Conservation (phyloP, 2,329 filamentous ascomycete genomes). For the Clathrospora elynae region DNA sequence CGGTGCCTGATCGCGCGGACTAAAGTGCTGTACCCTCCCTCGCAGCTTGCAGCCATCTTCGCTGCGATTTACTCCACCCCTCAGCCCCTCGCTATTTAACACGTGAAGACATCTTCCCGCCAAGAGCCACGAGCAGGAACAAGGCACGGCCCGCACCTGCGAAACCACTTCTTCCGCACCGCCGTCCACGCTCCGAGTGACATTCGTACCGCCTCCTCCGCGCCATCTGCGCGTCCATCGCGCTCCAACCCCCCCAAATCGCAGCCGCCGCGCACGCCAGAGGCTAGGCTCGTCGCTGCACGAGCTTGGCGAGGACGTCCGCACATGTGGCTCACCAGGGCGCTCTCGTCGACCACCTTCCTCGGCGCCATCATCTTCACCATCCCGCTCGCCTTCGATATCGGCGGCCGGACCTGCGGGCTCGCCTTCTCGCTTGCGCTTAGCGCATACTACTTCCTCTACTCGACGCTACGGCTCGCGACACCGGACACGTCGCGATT, state of each 20-base stretch:
- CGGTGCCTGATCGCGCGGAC: slow-evolving; percentile 35
- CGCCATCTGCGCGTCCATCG: slow-evolving; percentile 40
- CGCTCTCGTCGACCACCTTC: slow-evolving; percentile 81
- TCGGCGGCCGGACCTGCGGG: slow-evolving; percentile 91
- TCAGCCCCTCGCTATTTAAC: slow-evolving; percentile 22
- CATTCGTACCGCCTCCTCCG: slow-evolving; percentile 22
- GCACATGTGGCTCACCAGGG: slow-evolving; percentile 83
- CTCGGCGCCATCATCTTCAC: slow-evolving; percentile 91
- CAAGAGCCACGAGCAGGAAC: slow-evolving; percentile 27
- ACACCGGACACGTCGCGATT: slow-evolving; percentile 80
- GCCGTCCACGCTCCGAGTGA: slow-evolving; percentile 19
- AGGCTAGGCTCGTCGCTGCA: slow-evolving; percentile 51
- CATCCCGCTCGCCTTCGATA: slow-evolving; percentile 96
- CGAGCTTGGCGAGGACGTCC: slow-evolving; percentile 54
- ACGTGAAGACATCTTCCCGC: slow-evolving; percentile 44
- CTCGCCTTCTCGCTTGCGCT: slow-evolving; percentile 91
- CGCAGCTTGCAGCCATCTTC: slow-evolving; percentile 7
- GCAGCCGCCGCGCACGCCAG: slow-evolving; percentile 30
- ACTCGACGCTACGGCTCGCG: slow-evolving; percentile 77
- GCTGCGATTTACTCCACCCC: slow-evolving; percentile 1
- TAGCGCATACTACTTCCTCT: slow-evolving; percentile 87
- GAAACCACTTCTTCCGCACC: slow-evolving; percentile 21
- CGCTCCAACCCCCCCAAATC: slow-evolving; percentile 21
- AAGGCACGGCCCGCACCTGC: slow-evolving; percentile 21
- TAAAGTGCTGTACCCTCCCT: slow-evolving; percentile 17